Base-by-base conservation (phyloP, 352 stramenopile species). In the Globisporangium solare region DNA sequence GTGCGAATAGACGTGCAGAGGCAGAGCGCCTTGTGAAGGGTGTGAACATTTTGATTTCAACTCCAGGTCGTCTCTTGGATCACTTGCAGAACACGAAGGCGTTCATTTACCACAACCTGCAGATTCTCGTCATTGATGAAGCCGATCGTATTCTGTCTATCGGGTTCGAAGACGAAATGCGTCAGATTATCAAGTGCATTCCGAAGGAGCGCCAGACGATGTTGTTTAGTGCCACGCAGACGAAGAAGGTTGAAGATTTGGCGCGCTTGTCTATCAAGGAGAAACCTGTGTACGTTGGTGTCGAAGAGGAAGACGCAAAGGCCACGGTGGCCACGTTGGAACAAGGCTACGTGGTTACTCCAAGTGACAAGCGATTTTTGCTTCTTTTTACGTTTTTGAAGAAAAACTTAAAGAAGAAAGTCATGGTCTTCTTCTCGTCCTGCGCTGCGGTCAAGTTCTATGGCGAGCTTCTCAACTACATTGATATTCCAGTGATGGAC, bases 381-480 rank as follows among this genome's bases (percentile, higher is more conserved):
- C 74, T 99, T 49, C 79, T 99, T 18, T 99, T 99, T 64, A 99
- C 97, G 11, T 99, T 99, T 74, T 71, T 99, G 24, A 99, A 99
- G 70, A 98, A 98, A 77, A 99, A 99, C 79, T 78, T 97, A 56
- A 98, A 99, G 66, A 99, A 99, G 68, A 99, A 99, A 69, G 95
- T 99, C 52, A 99, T 99, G 95, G 95, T 97, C 50, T 94, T 96
- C 60, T 94, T 96, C 47, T 93, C 79, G 56, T 91, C 81, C 5
- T 96, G 86, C 58, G 98, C 95, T 61, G 95, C 90, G 17, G 97
- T 99, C 52, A 99, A 99, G 69, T 99, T 98, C 64, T 98, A 99
- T 78, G 82, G 94, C 17, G 97, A 99, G 71, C 81, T 99, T 61
- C 82, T 99, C 8, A 99, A 99, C 74, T 99, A 99, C 76, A 99